These are phyloP conservation scores for Hanseniaspora lachancei DNA, from an alignment of 805 yeast species.

Conservation along the genomic window DNA sequence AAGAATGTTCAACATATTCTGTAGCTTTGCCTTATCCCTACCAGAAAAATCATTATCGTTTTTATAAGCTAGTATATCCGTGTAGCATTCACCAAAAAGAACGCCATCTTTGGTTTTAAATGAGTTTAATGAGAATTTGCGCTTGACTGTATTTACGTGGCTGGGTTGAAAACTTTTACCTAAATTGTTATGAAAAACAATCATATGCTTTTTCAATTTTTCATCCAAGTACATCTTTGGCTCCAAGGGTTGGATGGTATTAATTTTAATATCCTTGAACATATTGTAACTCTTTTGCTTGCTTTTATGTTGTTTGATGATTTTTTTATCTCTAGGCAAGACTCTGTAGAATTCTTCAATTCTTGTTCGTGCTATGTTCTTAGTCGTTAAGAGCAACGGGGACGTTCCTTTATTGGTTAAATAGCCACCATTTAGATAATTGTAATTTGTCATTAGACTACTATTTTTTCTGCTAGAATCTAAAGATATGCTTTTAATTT, in stretches of 20 bases:
- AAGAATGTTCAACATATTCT: background rate
- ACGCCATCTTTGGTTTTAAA: background rate
- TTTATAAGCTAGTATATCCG: background rate
- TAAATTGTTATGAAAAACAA: background rate
- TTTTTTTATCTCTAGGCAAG: background rate
- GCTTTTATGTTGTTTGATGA: background rate
- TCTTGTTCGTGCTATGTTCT: background rate
- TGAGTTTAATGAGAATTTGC: background rate
- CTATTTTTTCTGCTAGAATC: background rate
- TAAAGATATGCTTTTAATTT: background rate
- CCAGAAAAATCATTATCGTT: constrained; percentile 1
- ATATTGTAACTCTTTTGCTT: background rate
- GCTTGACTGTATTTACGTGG: background rate
- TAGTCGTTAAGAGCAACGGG: background rate
- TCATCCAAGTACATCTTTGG: background rate
- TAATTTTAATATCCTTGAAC: background rate
- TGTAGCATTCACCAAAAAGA: background rate
- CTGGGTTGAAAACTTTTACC: background rate
- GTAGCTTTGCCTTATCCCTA: background rate
- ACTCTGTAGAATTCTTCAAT: background rate
- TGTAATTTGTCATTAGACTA: background rate
- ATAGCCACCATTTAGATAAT: background rate
- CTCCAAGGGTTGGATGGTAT: background rate
- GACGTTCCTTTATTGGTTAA: background rate
- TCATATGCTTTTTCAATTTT: background rate